phyloP scores from a whole-genome alignment of 2,329 filamentous ascomycete genomes.

The Colletotrichum cordylinicola region DNA sequence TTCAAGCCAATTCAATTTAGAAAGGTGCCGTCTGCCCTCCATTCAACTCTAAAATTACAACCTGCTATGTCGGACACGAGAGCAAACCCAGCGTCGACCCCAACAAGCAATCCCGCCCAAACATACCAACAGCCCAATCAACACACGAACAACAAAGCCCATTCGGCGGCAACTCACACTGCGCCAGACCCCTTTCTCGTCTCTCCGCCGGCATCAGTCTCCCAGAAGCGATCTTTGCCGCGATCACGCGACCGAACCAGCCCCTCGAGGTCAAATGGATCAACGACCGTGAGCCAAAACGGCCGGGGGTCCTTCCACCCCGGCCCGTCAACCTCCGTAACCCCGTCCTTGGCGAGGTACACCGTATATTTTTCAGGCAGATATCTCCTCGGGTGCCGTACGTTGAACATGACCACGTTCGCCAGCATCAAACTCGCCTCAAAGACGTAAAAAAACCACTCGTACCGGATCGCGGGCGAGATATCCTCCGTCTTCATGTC shows the following conservation, averaged over 20 bases:
- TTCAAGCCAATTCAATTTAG: neutral
- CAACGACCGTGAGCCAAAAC: constrained; percentile 45
- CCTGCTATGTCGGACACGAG: neutral
- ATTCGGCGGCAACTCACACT: neutral
- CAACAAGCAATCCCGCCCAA: neutral
- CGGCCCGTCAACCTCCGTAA: constrained; percentile 52
- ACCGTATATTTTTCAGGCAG: constrained; percentile 54
- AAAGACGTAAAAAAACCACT: constrained; percentile 66
- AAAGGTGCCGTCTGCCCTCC: neutral
- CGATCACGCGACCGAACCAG: constrained; percentile 35
- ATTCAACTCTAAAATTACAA: neutral
- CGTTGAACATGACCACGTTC: constrained; percentile 56
- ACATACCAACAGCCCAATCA: neutral
- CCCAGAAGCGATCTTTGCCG: constrained; percentile 41
- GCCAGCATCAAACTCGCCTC: constrained; percentile 58
- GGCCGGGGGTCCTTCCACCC: constrained; percentile 55
- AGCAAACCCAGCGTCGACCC: neutral
- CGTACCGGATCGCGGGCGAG: constrained; percentile 56
- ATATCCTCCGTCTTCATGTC: constrained; percentile 40
- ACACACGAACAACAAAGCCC: neutral
- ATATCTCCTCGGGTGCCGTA: constrained; percentile 55
- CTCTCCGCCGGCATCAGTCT: constrained; percentile 12
- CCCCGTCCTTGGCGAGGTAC: constrained; percentile 56
- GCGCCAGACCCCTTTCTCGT: neutral
- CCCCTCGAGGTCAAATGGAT: constrained; percentile 44